Evolutionary conservation across 2,329 filamentous ascomycete genomes (phyloP).

Genomic region (Aspergillus oerlinghausenensis): DNA sequence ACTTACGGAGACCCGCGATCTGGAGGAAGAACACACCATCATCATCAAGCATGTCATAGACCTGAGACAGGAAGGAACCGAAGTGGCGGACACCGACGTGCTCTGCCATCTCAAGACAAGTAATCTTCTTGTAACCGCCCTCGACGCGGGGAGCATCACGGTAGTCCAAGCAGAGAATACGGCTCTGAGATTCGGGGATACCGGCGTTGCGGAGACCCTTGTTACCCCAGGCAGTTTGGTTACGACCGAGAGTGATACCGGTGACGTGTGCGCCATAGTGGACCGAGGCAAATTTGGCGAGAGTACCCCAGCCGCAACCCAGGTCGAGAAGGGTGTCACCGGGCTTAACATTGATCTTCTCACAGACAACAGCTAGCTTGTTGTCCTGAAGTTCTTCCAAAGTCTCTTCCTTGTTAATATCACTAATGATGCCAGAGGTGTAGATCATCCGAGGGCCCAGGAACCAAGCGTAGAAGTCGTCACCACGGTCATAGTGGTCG

Average conservation of each 20-base stretch:
- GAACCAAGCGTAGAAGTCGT: slow-evolving; percentile 99
- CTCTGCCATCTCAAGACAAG: slow-evolving; percentile 97
- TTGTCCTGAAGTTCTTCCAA: slow-evolving; percentile 97
- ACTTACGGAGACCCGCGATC: slow-evolving; percentile 87
- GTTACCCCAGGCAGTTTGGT: slow-evolving; percentile 98
- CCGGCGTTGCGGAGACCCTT: slow-evolving; percentile 76
- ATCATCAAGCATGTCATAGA: slow-evolving; percentile 92
- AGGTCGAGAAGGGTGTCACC: slow-evolving; percentile 87
- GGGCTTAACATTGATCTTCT: slow-evolving; percentile 82
- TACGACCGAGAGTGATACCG: slow-evolving; percentile 89
- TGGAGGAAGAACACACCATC: slow-evolving; percentile 96
- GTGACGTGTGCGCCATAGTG: slow-evolving; percentile 84
- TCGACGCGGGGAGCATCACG: slow-evolving; percentile 80
- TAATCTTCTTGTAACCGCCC: slow-evolving; percentile 87
- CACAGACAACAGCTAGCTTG: slow-evolving; percentile 90
- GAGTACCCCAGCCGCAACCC: slow-evolving; percentile 96
- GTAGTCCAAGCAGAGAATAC: slow-evolving; percentile 94
- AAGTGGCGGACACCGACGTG: slow-evolving; percentile 95
- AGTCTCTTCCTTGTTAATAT: slow-evolving; percentile 79
- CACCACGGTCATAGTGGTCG: slow-evolving; percentile 94
- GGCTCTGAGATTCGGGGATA: slow-evolving; percentile 81
- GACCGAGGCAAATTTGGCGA: slow-evolving; percentile 85
- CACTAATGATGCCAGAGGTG: slow-evolving; percentile 89
- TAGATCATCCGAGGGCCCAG: slow-evolving; percentile 98
- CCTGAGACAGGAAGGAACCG: slow-evolving; percentile 72